These are phyloP conservation scores for Pisolithus albus DNA, from an alignment of 768 basidiomycete species.

Conservation along the genomic window DNA sequence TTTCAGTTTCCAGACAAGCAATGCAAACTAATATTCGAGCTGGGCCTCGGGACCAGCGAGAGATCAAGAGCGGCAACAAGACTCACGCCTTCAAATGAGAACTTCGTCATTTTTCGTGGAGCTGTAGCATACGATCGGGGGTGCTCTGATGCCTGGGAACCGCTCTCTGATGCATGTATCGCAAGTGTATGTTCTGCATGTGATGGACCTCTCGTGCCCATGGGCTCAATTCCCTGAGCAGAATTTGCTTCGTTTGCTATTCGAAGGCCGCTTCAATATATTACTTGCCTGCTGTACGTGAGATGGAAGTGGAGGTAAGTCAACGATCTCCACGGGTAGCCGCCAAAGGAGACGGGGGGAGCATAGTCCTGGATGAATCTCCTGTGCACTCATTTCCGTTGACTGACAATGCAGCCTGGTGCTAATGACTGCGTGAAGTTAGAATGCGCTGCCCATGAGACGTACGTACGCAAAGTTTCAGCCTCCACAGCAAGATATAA, in stretches of 20 bases:
- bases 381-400: not conserved
- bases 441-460: not conserved
- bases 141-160: not conserved
- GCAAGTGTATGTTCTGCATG: not conserved
- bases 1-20: conserved; percentile 31
- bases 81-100: conserved; percentile 59
- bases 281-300: not conserved
- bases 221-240: conserved; percentile 16
- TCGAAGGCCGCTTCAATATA: conserved; percentile 1
- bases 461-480: not conserved
- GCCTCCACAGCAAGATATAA: not conserved
- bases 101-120: conserved; percentile 8
- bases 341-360: too few relatives aligned
- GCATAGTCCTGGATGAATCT: not conserved
- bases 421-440: not conserved
- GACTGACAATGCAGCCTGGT: not conserved
- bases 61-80: conserved; percentile 63
- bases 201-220: conserved; percentile 7
- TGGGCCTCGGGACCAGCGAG: conserved; percentile 57
- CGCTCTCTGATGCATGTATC: not conserved
- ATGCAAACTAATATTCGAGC: conserved; percentile 55
- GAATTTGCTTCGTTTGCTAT: conserved; percentile 16
- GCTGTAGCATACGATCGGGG: not conserved
- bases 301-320: not conserved
- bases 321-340: not conserved